Evolutionary conservation across 2,329 filamentous ascomycete species (phyloP).

Genomic region (Ascochyta pisi): DNA sequence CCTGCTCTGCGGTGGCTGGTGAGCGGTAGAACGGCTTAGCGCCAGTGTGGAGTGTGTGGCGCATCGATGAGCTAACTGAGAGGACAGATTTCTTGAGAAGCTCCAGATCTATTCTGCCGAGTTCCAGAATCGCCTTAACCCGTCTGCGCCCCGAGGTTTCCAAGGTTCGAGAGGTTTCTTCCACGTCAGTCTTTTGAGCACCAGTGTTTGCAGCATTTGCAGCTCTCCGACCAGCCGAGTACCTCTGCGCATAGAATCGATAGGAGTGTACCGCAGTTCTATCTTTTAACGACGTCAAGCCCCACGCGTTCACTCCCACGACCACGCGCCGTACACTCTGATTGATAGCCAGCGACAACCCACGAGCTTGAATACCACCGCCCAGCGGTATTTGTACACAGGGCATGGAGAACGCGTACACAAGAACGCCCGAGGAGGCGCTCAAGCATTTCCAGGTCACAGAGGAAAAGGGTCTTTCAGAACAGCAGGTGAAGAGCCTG

Average conservation of each 20-base stretch:
- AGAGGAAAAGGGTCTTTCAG: slow-evolving; percentile 59
- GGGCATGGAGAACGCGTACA: slow-evolving; percentile 62
- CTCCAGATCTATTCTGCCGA: slow-evolving; percentile 17
- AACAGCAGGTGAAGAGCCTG: slow-evolving; percentile 55
- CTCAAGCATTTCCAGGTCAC: slow-evolving; percentile 61
- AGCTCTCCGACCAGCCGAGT: slow-evolving; percentile 15
- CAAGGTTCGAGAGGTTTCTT: slow-evolving; percentile 11
- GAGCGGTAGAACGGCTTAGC: slow-evolving; percentile 8
- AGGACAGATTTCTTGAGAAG: slow-evolving; percentile 36
- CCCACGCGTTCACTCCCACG: slow-evolving; percentile 13
- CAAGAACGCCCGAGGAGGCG: slow-evolving; percentile 57
- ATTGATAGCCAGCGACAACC: not conserved
- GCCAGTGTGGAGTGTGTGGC: slow-evolving; percentile 19
- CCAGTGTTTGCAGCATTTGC: slow-evolving; percentile 4
- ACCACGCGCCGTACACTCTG: slow-evolving; percentile 1
- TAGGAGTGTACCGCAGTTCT: slow-evolving; percentile 5
- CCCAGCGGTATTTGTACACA: not conserved
- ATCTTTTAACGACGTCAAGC: slow-evolving; percentile 10
- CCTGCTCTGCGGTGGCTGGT: slow-evolving; percentile 15
- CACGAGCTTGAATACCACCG: not conserved
- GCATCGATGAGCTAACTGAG: slow-evolving; percentile 22
- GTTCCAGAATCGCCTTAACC: slow-evolving; percentile 17
- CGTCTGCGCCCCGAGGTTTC: slow-evolving; percentile 9
- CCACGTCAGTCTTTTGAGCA: slow-evolving; percentile 1
- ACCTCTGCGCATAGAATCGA: slow-evolving; percentile 9